phyloP scores from a whole-genome alignment of 352 stramenopile genomes.

The Pythium volutum region DNA sequence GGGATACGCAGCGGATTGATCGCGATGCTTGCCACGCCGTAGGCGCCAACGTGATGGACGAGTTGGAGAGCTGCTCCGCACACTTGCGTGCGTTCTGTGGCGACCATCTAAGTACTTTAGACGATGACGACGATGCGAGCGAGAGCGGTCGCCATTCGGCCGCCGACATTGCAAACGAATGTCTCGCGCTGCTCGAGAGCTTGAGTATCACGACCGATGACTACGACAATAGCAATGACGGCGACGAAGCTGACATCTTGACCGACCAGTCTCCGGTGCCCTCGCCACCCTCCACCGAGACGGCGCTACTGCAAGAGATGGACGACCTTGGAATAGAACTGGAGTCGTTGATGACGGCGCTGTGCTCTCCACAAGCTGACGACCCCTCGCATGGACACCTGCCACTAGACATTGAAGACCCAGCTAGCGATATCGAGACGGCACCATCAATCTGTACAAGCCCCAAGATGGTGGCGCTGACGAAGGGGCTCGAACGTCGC shows the following conservation, averaged over 20 bases:
- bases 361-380: slow-evolving; percentile 3
- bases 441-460: slow-evolving; percentile 5
- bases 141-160: slow-evolving; percentile 6
- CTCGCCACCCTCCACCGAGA: background rate
- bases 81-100: slow-evolving; percentile 8
- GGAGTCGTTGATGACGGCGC: slow-evolving; percentile 5
- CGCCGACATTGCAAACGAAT: slow-evolving; percentile 17
- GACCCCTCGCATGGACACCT: background rate
- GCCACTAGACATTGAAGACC: background rate
- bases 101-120: background rate
- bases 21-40: background rate
- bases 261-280: background rate
- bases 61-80: slow-evolving; percentile 14
- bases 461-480: slow-evolving; percentile 17
- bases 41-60: background rate
- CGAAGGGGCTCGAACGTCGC: background rate
- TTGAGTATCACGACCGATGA: background rate
- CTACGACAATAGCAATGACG: background rate
- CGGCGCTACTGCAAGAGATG: slow-evolving; percentile 5
- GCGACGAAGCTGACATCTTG: background rate
- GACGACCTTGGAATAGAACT: slow-evolving; percentile 10
- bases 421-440: background rate
- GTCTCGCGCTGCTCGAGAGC: slow-evolving; percentile 10
- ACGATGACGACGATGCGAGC: background rate
- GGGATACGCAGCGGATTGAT: background rate